Evolutionary conservation across 2,329 filamentous ascomycete species (phyloP).

Genomic region (Trichothecium roseum): DNA sequence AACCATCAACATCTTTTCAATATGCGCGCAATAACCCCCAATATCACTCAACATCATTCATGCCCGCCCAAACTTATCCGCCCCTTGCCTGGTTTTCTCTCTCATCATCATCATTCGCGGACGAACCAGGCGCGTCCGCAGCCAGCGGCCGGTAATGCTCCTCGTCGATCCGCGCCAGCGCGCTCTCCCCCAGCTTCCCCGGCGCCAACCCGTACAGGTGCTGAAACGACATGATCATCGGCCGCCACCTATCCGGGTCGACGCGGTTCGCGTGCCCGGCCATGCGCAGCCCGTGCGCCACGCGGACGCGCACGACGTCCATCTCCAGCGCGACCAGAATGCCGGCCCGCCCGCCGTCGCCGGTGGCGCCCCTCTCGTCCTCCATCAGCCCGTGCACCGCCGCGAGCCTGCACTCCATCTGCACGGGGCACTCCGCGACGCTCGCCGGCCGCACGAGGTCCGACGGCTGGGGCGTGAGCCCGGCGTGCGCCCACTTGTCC

Average conservation of each 20-base stretch:
- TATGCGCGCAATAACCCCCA: too few species aligned
- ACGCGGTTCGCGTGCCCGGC: constrained; percentile 25
- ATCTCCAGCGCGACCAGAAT: constrained; percentile 22
- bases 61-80: too few species aligned
- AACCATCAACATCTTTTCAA: too few species aligned
- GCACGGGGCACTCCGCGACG: constrained; percentile 27
- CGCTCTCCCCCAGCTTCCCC: constrained; percentile 12
- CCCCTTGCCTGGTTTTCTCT: too few species aligned
- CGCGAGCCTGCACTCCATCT: constrained; percentile 30
- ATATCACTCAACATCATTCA: too few species aligned
- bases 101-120: too few species aligned
- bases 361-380: constrained; percentile 16
- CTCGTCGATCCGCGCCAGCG: constrained; percentile 17
- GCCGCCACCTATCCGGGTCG: constrained; percentile 30
- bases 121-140: too few species aligned
- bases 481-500: constrained; percentile 25
- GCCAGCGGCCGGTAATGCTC: constrained; percentile 14
- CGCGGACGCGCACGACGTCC: constrained; percentile 22
- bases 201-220: constrained; percentile 27
- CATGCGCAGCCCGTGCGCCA: constrained; percentile 21
- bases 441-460: constrained; percentile 20
- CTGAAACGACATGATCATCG: constrained; percentile 33
- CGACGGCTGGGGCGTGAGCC: constrained; percentile 22
- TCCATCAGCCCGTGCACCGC: constrained; percentile 18
- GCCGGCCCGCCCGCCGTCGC: too few species aligned